Conservation (phyloP, 1,139 yeast genomes). For the Yamadazyma taylorii region DNA sequence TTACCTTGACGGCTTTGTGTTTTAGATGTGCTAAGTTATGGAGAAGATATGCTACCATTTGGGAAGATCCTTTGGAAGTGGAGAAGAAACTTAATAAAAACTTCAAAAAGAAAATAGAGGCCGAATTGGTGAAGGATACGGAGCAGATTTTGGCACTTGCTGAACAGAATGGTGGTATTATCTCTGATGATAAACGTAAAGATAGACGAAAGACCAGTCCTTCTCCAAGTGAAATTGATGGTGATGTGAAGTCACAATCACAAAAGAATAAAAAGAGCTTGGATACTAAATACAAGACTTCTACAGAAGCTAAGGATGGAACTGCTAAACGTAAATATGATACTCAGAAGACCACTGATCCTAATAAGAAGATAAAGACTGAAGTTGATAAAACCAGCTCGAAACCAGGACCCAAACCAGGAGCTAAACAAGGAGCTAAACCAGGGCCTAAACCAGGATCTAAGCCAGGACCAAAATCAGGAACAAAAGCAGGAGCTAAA, state of each 20-base stretch:
- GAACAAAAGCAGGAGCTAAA: neutral
- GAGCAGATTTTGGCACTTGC: conserved; percentile 54
- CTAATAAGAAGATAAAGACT: conserved; percentile 7
- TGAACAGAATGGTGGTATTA: conserved; percentile 17
- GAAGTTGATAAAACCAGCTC: conserved; percentile 1
- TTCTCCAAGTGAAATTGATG: conserved; percentile 6
- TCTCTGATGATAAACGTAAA: conserved; percentile 7
- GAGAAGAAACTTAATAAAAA: conserved; percentile 44
- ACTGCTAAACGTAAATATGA: conserved; percentile 5
- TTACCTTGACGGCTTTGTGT: conserved; percentile 60
- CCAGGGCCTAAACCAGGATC: neutral
- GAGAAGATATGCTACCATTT: conserved; percentile 86
- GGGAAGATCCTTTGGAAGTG: conserved; percentile 81
- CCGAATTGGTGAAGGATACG: conserved; percentile 70
- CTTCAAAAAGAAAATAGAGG: conserved; percentile 65
- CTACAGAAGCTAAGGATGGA: conserved; percentile 3
- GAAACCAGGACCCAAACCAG: neutral
- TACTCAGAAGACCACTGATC: neutral
- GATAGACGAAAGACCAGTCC: conserved; percentile 10
- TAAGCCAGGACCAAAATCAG: conserved; percentile 1
- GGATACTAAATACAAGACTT: conserved; percentile 4
- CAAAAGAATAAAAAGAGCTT: conserved; percentile 12
- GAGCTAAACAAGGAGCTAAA: conserved; percentile 3
- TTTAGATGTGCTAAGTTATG: conserved; percentile 85
- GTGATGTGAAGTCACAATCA: neutral